A percentile compares a stretch with the other conserved stretches of the same genome.
Evolutionary conservation across 2,329 filamentous ascomycete species (phyloP).

Genomic region (Beauveria australis): DNA sequence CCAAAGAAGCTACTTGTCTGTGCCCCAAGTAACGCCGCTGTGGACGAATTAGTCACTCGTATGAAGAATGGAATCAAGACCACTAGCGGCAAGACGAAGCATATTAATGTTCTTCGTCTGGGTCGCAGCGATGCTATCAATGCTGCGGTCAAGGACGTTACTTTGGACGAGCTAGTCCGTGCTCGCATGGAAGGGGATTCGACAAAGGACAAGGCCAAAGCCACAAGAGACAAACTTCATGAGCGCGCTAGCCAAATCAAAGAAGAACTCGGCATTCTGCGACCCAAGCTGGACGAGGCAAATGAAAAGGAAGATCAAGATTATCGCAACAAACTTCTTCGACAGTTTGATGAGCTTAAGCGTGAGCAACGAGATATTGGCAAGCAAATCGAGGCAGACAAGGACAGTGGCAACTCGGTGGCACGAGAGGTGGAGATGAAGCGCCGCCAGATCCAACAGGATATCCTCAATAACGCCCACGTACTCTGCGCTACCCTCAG

Average conservation of each 20-base stretch:
- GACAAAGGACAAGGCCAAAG: constrained; percentile 48
- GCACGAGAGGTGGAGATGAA: constrained; percentile 81
- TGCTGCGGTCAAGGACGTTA: constrained; percentile 78
- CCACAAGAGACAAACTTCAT: constrained; percentile 51
- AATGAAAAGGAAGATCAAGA: constrained; percentile 45
- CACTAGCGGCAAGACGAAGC: constrained; percentile 59
- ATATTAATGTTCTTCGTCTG: constrained; percentile 80
- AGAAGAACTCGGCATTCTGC: constrained; percentile 61
- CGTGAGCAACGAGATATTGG: constrained; percentile 66
- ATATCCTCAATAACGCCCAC: constrained; percentile 83
- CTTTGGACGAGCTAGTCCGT: constrained; percentile 84
- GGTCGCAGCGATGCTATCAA: constrained; percentile 92
- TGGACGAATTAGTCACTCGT: constrained; percentile 90
- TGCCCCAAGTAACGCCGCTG: constrained; percentile 96
- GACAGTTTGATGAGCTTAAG: constrained; percentile 71
- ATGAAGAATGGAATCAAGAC: constrained; percentile 83
- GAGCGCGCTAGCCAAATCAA: constrained; percentile 65
- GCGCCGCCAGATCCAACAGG: constrained; percentile 76
- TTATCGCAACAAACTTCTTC: constrained; percentile 50
- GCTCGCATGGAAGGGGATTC: constrained; percentile 56
- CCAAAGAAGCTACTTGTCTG: constrained; percentile 89
- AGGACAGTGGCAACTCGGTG: constrained; percentile 75
- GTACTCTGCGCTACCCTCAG: constrained; percentile 93
- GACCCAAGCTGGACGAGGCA: constrained; percentile 62
- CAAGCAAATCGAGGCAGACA: constrained; percentile 75